Evolutionary conservation across 768 basidiomycete genomes (phyloP), one percentile per base, ranked within the genome.

Genomic region (Termitomyces sp.): DNA sequence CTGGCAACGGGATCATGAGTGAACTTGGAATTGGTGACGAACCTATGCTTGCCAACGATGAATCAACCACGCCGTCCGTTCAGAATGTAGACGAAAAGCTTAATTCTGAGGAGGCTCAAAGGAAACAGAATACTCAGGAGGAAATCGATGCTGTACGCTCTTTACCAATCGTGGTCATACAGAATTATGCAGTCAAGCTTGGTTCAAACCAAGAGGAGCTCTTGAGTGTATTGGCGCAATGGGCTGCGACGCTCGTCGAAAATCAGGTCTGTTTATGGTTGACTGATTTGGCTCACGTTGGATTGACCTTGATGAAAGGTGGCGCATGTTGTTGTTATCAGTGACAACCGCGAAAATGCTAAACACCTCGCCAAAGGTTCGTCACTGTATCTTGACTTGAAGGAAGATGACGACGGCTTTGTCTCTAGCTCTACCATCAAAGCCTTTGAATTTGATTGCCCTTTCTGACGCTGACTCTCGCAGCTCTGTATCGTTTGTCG

Each of bases 321-420:
- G 53, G 96, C 96, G 0, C 95, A 98, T 69, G 93, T 97, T 43
- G 76, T 99, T 45, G 84, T 98, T 32, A 73, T 94, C 41, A 91
- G 91, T 61, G 92, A 98, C 66, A 94, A 93, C 60, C 82, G 89
- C 25, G 93, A 94, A 62, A 89, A 95, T 54, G 77, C 84, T 1
- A 97, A 93, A 66, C 76, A 81, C n/a, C 73, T 98, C 7, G 84
- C 91, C 0, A 89, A 88, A 77, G 88, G 92, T 89, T 62, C 16
- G 58, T 13, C n/a, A 27, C 25, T n/a, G 27, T 10, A 20, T 18
- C 11, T 27, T 13, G 12, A 13, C 42, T 29, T 36, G 11, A 33
- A 12, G 6, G 15, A 5, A 15, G 45, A 43, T 33, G 10, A 51
- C 5, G 15, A 15, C 23, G 33, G 6, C 20, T 31, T 44, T 5